Evolutionary conservation across 768 basidiomycete genomes (phyloP).

Genomic region (Naganishia vishniacii): DNA sequence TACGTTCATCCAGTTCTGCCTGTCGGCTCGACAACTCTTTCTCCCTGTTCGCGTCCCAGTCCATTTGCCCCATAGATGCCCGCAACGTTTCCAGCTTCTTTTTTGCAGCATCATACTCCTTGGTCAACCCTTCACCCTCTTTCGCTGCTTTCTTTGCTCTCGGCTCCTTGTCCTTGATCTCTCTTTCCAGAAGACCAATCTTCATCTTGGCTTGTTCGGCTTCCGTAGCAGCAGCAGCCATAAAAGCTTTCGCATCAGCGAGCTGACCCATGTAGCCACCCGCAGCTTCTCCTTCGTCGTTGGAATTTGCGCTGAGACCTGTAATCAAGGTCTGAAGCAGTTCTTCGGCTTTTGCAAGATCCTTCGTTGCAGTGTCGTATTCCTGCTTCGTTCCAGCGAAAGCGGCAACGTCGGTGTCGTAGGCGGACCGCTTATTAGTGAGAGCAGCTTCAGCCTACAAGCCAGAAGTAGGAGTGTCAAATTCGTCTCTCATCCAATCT

Average conservation of each 20-base stretch:
- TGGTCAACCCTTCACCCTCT: slow-evolving; percentile 65
- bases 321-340: slow-evolving; percentile 92
- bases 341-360: slow-evolving; percentile 72
- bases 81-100: slow-evolving; percentile 57
- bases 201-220: slow-evolving; percentile 74
- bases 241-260: slow-evolving; percentile 69
- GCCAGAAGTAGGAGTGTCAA: slow-evolving; percentile 22
- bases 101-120: slow-evolving; percentile 56
- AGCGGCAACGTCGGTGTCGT: slow-evolving; percentile 56
- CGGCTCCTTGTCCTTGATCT: slow-evolving; percentile 68
- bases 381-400: slow-evolving; percentile 65
- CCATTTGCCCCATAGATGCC: slow-evolving; percentile 57
- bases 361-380: slow-evolving; percentile 59
- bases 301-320: slow-evolving; percentile 60
- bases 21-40: slow-evolving; percentile 54
- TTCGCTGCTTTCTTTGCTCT: slow-evolving; percentile 77
- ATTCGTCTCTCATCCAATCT: neutral
- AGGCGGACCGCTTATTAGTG: slow-evolving; percentile 59
- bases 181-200: slow-evolving; percentile 70
- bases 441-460: slow-evolving; percentile 58
- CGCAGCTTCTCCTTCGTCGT: slow-evolving; percentile 60
- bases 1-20: slow-evolving; percentile 57
- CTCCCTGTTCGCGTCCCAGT: slow-evolving; percentile 75
- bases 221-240: slow-evolving; percentile 72
- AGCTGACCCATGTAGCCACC: slow-evolving; percentile 97